Conservation (phyloP, 1,284 basidiomycete species). For the Lignosus rhinocerotis region DNA sequence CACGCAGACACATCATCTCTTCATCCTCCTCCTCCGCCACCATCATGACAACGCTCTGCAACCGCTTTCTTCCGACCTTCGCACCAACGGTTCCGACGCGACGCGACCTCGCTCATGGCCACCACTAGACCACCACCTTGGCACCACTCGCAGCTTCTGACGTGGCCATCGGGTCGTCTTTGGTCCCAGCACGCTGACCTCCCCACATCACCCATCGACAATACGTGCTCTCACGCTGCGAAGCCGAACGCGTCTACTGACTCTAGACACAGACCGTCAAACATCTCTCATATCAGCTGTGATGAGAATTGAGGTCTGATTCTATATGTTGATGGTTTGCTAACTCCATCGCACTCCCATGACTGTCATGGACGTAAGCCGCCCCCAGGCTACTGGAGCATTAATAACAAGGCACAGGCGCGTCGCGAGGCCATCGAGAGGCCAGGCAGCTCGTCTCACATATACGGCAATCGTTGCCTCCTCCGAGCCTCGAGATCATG, state of each 20-base stretch:
- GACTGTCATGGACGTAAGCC: constrained; percentile 11
- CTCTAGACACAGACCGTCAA: background rate
- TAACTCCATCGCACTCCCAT: constrained; percentile 1
- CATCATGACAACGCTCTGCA: constrained; percentile 14
- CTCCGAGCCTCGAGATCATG: no score
- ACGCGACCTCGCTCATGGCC: background rate
- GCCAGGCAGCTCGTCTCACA: background rate
- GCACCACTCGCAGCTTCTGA: background rate
- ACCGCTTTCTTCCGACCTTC: constrained; percentile 9
- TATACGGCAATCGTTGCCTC: background rate
- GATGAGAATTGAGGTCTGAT: constrained; percentile 9
- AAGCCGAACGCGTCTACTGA: background rate
- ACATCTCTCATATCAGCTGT: background rate
- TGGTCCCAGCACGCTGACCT: background rate
- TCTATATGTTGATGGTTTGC: constrained; percentile 5
- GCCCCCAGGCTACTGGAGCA: background rate
- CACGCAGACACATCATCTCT: constrained; percentile 9
- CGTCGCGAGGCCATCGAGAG: background rate
- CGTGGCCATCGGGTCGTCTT: background rate
- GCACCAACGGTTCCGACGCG: constrained; percentile 9
- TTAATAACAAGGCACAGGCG: background rate
- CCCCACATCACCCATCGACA: background rate
- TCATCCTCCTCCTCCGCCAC: constrained; percentile 6
- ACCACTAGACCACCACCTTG: background rate
- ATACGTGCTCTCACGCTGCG: background rate